phyloP scores from a whole-genome alignment of 2,329 filamentous ascomycete genomes.

The Byssothecium circinans region DNA sequence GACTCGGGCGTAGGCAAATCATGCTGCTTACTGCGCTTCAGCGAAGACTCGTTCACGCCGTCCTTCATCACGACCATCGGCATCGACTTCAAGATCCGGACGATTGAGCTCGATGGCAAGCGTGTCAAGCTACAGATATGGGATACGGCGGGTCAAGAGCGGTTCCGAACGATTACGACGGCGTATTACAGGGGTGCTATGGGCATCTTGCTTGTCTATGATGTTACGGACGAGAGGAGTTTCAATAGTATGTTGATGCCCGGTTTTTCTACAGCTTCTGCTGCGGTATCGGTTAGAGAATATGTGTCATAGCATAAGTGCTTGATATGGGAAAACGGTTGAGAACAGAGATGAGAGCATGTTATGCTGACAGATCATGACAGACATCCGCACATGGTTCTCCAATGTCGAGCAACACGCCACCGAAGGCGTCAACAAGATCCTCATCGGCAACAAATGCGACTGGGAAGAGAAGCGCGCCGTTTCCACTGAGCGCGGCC shows the following conservation, averaged over 20 bases:
- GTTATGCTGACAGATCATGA: conserved; percentile 18
- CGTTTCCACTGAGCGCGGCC: conserved; percentile 88
- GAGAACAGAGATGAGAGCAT: conserved; percentile 10
- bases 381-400: conserved; percentile 99
- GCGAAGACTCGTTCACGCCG: conserved; percentile 95
- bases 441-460: conserved; percentile 99
- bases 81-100: conserved; percentile 99
- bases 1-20: conserved; percentile 97
- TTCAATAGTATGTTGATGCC: conserved; percentile 76
- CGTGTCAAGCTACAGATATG: conserved; percentile 99
- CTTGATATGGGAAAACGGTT: no score
- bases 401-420: conserved; percentile 98
- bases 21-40: conserved; percentile 94
- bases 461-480: conserved; percentile 99
- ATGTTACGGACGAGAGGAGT: conserved; percentile 94
- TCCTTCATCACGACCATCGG: conserved; percentile 99
- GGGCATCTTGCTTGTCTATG: conserved; percentile 96
- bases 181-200: conserved; percentile 98
- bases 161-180: conserved; percentile 97
- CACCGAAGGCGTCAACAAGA: conserved; percentile 98
- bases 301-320: no score
- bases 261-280: background rate
- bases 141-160: conserved; percentile 98
- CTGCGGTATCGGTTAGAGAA: no score
- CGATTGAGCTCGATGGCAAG: conserved; percentile 98